Evolutionary conservation across 306 rosid genomes (phyloP).

Genomic region (Glycine soja): DNA sequence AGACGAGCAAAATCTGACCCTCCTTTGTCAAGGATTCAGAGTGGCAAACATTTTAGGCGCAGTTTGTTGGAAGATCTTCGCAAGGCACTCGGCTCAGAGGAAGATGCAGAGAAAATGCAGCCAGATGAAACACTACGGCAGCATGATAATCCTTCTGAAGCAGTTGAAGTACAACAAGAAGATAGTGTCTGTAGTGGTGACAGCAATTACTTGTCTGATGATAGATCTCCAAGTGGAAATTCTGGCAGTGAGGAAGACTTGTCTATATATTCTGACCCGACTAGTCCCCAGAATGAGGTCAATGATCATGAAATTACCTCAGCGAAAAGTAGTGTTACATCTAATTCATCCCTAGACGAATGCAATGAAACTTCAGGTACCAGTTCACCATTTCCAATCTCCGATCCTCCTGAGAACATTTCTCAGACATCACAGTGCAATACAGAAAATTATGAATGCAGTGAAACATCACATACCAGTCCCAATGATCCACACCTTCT

Average conservation of each 20-base stretch:
- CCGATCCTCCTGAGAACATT: conserved; percentile 54
- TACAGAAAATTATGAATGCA: conserved; percentile 50
- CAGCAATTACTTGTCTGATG: conserved; percentile 53
- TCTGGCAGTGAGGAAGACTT: conserved; percentile 72
- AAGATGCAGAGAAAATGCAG: conserved; percentile 52
- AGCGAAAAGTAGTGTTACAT: conserved; percentile 75
- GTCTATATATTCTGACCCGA: conserved; percentile 64
- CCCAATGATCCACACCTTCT: conserved; percentile 56
- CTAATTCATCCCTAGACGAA: conserved; percentile 68
- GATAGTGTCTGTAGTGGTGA: conserved; percentile 58
- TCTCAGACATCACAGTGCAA: conserved; percentile 55
- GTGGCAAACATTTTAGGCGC: conserved; percentile 71
- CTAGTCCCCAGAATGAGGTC: conserved; percentile 66
- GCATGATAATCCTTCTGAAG: conserved; percentile 54
- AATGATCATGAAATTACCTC: conserved; percentile 70
- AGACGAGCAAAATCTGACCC: conserved; percentile 85
- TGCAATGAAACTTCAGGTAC: conserved; percentile 52
- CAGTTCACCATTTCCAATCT: conserved; percentile 50
- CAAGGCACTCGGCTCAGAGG: conserved; percentile 72
- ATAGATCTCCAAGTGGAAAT: conserved; percentile 63
- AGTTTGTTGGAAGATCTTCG: conserved; percentile 79
- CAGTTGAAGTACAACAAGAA: conserved; percentile 63
- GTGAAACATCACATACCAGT: conserved; percentile 49
- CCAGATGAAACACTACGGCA: conserved; percentile 50
- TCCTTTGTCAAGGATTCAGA: conserved; percentile 58